Evolutionary conservation across 306 rosid genomes (phyloP).

Genomic region (Pueraria montana): DNA sequence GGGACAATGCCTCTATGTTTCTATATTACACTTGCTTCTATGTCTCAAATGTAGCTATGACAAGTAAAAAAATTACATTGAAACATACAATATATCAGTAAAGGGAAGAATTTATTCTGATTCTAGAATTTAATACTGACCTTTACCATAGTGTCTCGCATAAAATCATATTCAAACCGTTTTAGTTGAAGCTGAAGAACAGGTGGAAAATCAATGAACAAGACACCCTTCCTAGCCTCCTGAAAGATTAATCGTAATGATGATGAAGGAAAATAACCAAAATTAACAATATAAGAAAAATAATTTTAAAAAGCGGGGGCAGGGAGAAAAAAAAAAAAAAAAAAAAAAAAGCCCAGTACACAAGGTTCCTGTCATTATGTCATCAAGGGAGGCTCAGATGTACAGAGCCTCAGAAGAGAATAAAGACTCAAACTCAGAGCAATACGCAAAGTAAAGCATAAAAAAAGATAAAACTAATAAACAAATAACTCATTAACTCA

Average conservation of each 20-base stretch:
- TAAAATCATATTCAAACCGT: conserved; percentile 25
- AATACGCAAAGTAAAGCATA: background rate
- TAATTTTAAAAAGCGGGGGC: background rate
- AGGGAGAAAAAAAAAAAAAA: too few relatives aligned
- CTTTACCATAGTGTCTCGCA: conserved; percentile 17
- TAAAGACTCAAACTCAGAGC: background rate
- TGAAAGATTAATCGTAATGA: background rate
- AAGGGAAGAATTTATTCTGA: background rate
- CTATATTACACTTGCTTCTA: background rate
- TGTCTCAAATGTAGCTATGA: background rate
- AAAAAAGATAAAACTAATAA: background rate
- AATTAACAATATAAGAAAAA: background rate
- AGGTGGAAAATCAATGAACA: conserved; percentile 13
- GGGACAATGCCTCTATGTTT: background rate
- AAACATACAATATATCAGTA: background rate
- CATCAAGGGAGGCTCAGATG: conserved; percentile 12
- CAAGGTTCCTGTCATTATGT: background rate
- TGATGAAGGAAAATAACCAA: background rate
- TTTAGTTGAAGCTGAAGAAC: conserved; percentile 24
- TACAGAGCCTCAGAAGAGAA: background rate
- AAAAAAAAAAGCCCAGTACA: background rate
- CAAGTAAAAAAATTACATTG: background rate
- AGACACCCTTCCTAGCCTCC: conserved; percentile 22
- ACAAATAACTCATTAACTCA: background rate
- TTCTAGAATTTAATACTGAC: background rate